phyloP scores from a whole-genome alignment of 2,329 filamentous ascomycete species.

The Xylariaceae sp. region DNA sequence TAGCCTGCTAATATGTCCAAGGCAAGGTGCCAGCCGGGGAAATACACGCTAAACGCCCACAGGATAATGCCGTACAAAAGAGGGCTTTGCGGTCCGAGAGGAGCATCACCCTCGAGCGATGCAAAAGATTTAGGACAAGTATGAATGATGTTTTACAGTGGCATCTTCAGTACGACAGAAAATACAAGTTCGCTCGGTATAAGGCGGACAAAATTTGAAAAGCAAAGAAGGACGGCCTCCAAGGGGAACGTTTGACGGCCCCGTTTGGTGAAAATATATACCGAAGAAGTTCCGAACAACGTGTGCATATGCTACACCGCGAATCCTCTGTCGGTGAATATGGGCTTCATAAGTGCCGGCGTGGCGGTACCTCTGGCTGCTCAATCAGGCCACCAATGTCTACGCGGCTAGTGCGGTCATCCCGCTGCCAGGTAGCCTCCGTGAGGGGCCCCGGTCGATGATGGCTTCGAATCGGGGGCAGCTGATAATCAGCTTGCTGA shows the following conservation, averaged over 20 bases:
- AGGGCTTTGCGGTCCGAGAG: slow-evolving; percentile 8
- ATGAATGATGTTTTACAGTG: slow-evolving; percentile 30
- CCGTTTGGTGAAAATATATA: slow-evolving; percentile 1
- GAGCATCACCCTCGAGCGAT: slow-evolving; percentile 11
- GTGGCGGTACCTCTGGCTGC: slow-evolving; percentile 41
- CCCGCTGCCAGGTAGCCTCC: slow-evolving; percentile 36
- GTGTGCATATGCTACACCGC: not conserved
- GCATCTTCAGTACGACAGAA: slow-evolving; percentile 30
- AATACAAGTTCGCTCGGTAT: slow-evolving; percentile 27
- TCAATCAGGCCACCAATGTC: slow-evolving; percentile 60
- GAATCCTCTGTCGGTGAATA: slow-evolving; percentile 11
- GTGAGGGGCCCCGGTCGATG: slow-evolving; percentile 24
- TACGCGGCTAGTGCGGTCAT: slow-evolving; percentile 49
- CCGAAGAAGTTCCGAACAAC: not conserved
- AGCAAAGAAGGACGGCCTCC: slow-evolving; percentile 10
- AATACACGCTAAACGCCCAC: slow-evolving; percentile 19
- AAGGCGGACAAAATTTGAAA: slow-evolving; percentile 21
- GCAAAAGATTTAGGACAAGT: slow-evolving; percentile 14
- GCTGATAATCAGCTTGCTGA: slow-evolving; percentile 35
- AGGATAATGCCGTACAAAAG: slow-evolving; percentile 15
- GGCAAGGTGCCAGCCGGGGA: slow-evolving; percentile 5
- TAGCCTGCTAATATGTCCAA: not conserved
- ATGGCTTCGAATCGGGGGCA: slow-evolving; percentile 38
- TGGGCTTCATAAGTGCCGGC: slow-evolving; percentile 15
- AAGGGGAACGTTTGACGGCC: slow-evolving; percentile 8